Base-by-base conservation (phyloP, 2,329 filamentous ascomycete genomes). In the Cytospora leucostoma region DNA sequence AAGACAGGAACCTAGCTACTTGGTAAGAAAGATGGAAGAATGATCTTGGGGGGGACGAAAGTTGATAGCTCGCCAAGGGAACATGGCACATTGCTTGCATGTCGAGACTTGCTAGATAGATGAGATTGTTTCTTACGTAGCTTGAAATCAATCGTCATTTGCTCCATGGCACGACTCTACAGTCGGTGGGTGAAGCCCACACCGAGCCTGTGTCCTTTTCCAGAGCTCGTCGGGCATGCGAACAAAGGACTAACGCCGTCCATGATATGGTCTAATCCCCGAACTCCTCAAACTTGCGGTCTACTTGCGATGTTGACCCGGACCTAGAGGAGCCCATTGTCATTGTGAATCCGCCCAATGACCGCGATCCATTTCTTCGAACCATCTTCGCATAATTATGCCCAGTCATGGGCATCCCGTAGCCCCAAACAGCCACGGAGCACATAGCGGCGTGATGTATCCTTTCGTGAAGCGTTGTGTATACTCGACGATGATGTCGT, bases 401-500 rank as follows among this genome's bases (percentile, higher is more conserved):
- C 44, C 17, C 44, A 21, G 21, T 47, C n/a, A 47, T 11, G 44
- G n/a, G 8, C 44, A 47, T 47, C 8, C 44, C n/a, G 11, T 21
- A 21, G 3, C 19, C 11, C 12, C 6, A 21, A 10, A 47, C 8
- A 10, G 6, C 12, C 19, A 34, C 37, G 38, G 13, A 27, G 15
- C 37, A 19, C 32, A 44, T 27, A 56, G 34, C 21, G 54, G 61
- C 52, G 56, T 32, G n/a, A 35, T 47, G 19, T 35, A n/a, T 35
- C 34, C 33, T 19, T 34, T 44, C 32, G 33, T 37, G n/a, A n/a
- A 47, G 13, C 27, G 17, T 40, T 51, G 27, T 15, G 13, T 40
- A 32, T 54, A 15, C 56, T 33, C 49, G 44, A 52, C 34, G 15
- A 40, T 27, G 21, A 35, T 61, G 51, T 35, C n/a, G 63, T 65